These are phyloP conservation scores for Colletotrichum neosansevieriae DNA, from an alignment of 2,329 filamentous ascomycete species.

Conservation along the genomic window DNA sequence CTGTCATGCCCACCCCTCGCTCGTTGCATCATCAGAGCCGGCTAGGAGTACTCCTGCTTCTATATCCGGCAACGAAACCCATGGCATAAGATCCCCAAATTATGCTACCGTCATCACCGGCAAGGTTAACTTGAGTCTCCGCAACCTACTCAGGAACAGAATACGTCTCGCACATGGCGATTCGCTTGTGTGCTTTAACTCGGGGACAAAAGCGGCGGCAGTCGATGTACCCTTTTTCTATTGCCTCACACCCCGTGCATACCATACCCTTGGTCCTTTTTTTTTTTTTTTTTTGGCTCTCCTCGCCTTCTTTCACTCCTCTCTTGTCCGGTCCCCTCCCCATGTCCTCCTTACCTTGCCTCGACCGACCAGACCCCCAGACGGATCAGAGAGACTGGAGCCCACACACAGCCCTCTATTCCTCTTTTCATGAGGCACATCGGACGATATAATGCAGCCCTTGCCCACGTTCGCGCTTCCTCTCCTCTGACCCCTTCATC, in stretches of 20 bases:
- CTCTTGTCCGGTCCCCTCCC: constrained; percentile 26
- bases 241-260: constrained; percentile 36
- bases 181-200: constrained; percentile 61
- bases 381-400: constrained; percentile 27
- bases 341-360: constrained; percentile 18
- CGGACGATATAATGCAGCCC: constrained; percentile 62
- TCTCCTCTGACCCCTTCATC: constrained; percentile 49
- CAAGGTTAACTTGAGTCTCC: constrained; percentile 58
- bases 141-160: constrained; percentile 59
- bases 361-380: constrained; percentile 27
- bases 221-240: constrained; percentile 47
- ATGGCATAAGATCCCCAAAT: constrained; percentile 72
- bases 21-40: constrained; percentile 57
- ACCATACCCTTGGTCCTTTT: constrained; percentile 47
- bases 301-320: constrained; percentile 18
- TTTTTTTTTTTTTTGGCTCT: background rate
- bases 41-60: constrained; percentile 58
- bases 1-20: constrained; percentile 49
- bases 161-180: constrained; percentile 62
- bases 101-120: constrained; percentile 65
- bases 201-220: constrained; percentile 55
- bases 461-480: constrained; percentile 50
- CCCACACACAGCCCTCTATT: constrained; percentile 43
- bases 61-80: constrained; percentile 63
- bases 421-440: constrained; percentile 54